Evolutionary conservation across 75 land plant species (phyloP), one percentile per base, ranked within the genome.

Genomic region (Pseudotsuga menziesii): DNA sequence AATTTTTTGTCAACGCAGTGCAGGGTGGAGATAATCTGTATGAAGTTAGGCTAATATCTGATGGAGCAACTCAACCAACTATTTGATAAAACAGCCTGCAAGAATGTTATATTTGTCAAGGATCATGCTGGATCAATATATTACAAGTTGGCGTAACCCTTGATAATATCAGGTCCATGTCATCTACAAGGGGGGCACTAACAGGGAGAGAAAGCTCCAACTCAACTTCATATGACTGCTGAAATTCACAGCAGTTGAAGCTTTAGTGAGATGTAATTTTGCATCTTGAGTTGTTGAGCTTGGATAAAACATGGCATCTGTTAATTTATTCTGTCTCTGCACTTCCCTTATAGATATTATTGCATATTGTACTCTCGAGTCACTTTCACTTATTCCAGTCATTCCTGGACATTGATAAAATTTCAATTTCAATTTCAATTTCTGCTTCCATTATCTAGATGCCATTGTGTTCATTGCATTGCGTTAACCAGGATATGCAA

Each of bases 31-130:
- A 76, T 29, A 80, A 77, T 77, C 61, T 79, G 7, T 82, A 82
- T 55, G 84, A 85, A 85, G 87, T 85, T n/a, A 66, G 75, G 15
- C 81, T 85, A 32, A 71, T 82, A 52, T 82, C 83, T 14, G 54
- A 82, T 4, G 56, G 80, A 72, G 22, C 15, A 20, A 22, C 63
- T 1, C 23, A 61, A 77, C 52, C 71, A 64, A 60, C 48, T 57
- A 54, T 19, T 54, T 64, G 56, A 77, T 36, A 15, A 32, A 56
- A 29, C 39, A 69, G 36, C 16, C 39, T 64, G 41, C 69, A 29
- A 29, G 41, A 2, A 36, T 6, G 32, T 26, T 12, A 32, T 64
- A 17, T 35, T 6, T 64, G 41, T 5, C 41, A 35, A 64, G 20
- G 41, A 32, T 35, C 35, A 17, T 32, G 20, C 19, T 64, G 41